These are phyloP conservation scores for Staphylotrichum longicolle DNA, from an alignment of 495 filamentous ascomycete species.

Conservation along the genomic window DNA sequence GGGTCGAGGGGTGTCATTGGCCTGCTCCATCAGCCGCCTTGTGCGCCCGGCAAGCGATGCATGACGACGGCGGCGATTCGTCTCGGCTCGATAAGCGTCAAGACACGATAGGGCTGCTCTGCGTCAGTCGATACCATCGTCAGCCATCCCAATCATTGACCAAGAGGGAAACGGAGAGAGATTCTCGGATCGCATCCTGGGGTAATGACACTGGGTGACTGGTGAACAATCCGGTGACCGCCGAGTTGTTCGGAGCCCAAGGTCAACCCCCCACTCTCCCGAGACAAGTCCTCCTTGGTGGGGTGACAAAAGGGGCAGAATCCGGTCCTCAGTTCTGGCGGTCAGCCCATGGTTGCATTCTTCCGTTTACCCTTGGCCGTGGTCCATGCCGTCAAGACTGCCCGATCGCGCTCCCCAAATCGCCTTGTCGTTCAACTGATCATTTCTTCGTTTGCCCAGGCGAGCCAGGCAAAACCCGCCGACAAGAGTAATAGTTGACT, in stretches of 20 bases:
- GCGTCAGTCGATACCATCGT: no score
- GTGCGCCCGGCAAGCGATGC: constrained; percentile 24
- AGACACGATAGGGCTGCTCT: no score
- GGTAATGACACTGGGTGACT: no score
- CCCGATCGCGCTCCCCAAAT: background rate
- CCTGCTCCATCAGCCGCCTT: constrained; percentile 32
- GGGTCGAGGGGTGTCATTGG: constrained; percentile 26
- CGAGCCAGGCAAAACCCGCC: no score
- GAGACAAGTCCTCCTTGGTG: constrained; percentile 13
- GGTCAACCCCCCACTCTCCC: constrained; percentile 17
- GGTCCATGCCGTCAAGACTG: constrained; percentile 1
- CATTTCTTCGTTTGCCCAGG: no score
- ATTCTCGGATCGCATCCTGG: no score
- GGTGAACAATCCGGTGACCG: no score
- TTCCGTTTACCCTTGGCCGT: constrained; percentile 8
- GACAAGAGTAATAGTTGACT: background rate
- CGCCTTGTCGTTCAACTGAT: background rate
- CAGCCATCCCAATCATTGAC: no score
- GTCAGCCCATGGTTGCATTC: constrained; percentile 15
- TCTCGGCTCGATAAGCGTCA: constrained; percentile 3
- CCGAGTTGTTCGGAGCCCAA: background rate
- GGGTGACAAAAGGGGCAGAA: constrained; percentile 27
- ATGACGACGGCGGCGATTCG: constrained; percentile 27
- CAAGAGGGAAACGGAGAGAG: no score
- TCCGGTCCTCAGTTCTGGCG: constrained; percentile 3